These are phyloP conservation scores for Sugiyamaella mastotermitis DNA, from an alignment of 805 yeast species.

Conservation along the genomic window DNA sequence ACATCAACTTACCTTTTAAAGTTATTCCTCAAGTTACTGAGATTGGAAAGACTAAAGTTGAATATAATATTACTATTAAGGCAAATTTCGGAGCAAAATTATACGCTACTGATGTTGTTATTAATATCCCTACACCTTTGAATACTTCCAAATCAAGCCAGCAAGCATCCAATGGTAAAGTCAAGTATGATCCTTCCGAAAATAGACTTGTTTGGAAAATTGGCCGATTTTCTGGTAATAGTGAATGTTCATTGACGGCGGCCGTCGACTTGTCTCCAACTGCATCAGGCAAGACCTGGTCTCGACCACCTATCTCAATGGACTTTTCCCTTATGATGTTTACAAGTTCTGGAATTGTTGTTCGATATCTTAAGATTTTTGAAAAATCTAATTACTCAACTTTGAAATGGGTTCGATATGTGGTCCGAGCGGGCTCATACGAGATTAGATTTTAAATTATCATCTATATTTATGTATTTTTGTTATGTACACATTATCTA, in stretches of 20 bases:
- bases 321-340: slow-evolving; percentile 67
- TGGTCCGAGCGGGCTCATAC: slow-evolving; percentile 70
- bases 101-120: slow-evolving; percentile 55
- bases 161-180: slow-evolving; percentile 52
- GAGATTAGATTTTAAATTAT: slow-evolving; percentile 60
- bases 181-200: slow-evolving; percentile 62
- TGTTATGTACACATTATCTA: too few relatives aligned
- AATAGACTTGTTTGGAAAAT: slow-evolving; percentile 64
- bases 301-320: slow-evolving; percentile 69
- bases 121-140: slow-evolving; percentile 67
- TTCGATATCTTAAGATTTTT: slow-evolving; percentile 61
- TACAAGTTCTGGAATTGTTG: slow-evolving; percentile 69
- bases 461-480: too few relatives aligned
- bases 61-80: slow-evolving; percentile 53
- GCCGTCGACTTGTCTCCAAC: slow-evolving; percentile 39
- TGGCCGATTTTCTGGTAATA: slow-evolving; percentile 59
- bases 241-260: slow-evolving; percentile 55
- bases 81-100: slow-evolving; percentile 51
- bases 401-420: slow-evolving; percentile 83
- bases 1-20: slow-evolving; percentile 64
- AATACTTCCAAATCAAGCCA: slow-evolving; percentile 44
- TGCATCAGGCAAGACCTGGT: slow-evolving; percentile 40
- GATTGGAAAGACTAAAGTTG: slow-evolving; percentile 40
- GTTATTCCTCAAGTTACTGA: slow-evolving; percentile 51
- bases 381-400: slow-evolving; percentile 60